phyloP scores from a whole-genome alignment of 805 yeast genomes.

The Saturnispora galanensis region DNA sequence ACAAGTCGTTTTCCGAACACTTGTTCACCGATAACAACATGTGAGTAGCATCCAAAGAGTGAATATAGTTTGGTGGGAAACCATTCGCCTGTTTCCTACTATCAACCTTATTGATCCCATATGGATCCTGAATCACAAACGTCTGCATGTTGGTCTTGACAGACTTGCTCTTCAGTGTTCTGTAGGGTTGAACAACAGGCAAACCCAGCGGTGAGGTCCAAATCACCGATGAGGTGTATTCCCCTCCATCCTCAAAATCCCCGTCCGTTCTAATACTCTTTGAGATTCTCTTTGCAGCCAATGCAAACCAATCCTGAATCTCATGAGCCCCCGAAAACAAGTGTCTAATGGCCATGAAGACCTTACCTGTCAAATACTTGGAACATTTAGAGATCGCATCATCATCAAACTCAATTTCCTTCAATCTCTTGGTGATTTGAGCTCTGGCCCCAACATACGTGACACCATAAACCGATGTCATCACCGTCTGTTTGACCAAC shows the following conservation, averaged over 20 bases:
- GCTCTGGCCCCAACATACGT: slow-evolving; percentile 88
- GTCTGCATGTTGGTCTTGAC: slow-evolving; percentile 81
- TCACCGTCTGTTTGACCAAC: slow-evolving; percentile 92
- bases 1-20: slow-evolving; percentile 54
- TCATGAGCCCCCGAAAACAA: slow-evolving; percentile 86
- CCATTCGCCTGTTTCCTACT: slow-evolving; percentile 86
- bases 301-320: slow-evolving; percentile 94
- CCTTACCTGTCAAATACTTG: slow-evolving; percentile 64
- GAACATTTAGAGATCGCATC: slow-evolving; percentile 31
- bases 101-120: slow-evolving; percentile 70
- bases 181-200: slow-evolving; percentile 95
- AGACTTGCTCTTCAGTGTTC: slow-evolving; percentile 54
- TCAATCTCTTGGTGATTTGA: slow-evolving; percentile 74
- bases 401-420: slow-evolving; percentile 39
- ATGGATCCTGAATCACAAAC: slow-evolving; percentile 84
- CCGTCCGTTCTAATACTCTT: slow-evolving; percentile 65
- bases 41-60: slow-evolving; percentile 93
- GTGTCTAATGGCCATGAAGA: slow-evolving; percentile 75
- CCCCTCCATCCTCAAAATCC: slow-evolving; percentile 44
- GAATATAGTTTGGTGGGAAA: slow-evolving; percentile 92
- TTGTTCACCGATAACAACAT: slow-evolving; percentile 83
- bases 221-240: slow-evolving; percentile 76
- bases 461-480: slow-evolving; percentile 98
- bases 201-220: slow-evolving; percentile 97
- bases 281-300: slow-evolving; percentile 71